Evolutionary conservation across 495 filamentous ascomycete species (phyloP).

Genomic region (Xylaria bambusicola): DNA sequence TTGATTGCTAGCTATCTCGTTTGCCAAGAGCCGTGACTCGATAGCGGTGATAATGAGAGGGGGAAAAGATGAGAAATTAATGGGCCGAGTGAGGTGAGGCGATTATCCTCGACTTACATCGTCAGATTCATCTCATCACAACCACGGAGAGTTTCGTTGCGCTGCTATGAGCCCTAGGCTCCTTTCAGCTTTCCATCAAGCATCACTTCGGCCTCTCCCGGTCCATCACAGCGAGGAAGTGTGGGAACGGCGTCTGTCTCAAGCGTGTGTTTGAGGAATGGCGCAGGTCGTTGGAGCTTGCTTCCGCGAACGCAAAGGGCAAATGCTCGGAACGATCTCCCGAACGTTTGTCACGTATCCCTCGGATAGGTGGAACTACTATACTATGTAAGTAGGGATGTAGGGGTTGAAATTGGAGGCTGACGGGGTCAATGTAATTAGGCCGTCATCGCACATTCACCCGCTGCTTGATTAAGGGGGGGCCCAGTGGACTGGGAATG

Average conservation of each 20-base stretch:
- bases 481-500: conserved; percentile 15
- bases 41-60: background rate
- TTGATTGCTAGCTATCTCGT: conserved; percentile 7
- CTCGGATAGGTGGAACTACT: conserved; percentile 11
- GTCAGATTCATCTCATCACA: conserved; percentile 1
- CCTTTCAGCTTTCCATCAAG: conserved; percentile 8
- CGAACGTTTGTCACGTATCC: conserved; percentile 27
- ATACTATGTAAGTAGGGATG: too few relatives aligned
- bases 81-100: conserved; percentile 15
- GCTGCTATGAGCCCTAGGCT: background rate
- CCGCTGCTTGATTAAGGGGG: conserved; percentile 2
- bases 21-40: background rate
- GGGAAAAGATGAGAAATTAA: background rate
- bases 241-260: conserved; percentile 1
- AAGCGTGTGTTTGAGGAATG: conserved; percentile 14
- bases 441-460: conserved; percentile 10
- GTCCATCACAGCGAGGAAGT: conserved; percentile 2
- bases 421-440: conserved; percentile 9
- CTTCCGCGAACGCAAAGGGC: conserved; percentile 36
- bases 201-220: conserved; percentile 15
- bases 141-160: conserved; percentile 9
- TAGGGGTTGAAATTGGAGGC: conserved; percentile 8
- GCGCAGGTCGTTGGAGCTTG: conserved; percentile 15
- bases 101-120: conserved; percentile 17
- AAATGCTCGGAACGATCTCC: conserved; percentile 32